Evolutionary conservation across 192 early-diverging fungal species (phyloP).

Genomic region (Coemansia sp.): DNA sequence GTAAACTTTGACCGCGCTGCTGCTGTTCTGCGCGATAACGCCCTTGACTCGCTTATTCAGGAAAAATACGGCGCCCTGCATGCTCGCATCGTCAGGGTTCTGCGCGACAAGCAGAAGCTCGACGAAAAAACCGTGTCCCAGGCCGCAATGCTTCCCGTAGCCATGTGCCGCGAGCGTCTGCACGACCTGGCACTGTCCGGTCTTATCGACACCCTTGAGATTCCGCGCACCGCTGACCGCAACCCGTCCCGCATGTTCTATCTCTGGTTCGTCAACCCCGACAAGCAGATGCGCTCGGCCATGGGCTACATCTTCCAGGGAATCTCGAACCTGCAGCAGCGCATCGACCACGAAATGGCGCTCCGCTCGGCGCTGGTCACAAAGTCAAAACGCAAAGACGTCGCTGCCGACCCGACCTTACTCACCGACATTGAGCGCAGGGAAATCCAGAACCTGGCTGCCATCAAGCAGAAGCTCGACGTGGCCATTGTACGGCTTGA

Average conservation of each 20-base stretch:
- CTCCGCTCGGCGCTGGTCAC: constrained; percentile 57
- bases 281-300: constrained; percentile 53
- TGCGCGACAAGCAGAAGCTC: constrained; percentile 72
- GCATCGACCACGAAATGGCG: constrained; percentile 53
- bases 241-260: constrained; percentile 73
- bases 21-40: constrained; percentile 54
- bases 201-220: constrained; percentile 60
- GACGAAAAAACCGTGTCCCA: constrained; percentile 71
- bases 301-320: constrained; percentile 58
- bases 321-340: constrained; percentile 59
- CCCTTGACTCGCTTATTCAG: constrained; percentile 59
- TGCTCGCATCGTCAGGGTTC: constrained; percentile 63
- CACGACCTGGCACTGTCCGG: constrained; percentile 57
- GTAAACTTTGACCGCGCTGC: constrained; percentile 62
- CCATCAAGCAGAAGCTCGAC: constrained; percentile 55
- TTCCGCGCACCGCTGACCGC: constrained; percentile 70
- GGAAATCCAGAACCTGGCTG: constrained; percentile 48
- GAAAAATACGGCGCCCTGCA: constrained; percentile 63
- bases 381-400: constrained; percentile 68
- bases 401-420: constrained; percentile 56
- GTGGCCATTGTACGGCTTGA: constrained; percentile 44
- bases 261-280: constrained; percentile 65
- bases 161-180: constrained; percentile 63
- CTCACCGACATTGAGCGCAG: constrained; percentile 56
- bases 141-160: constrained; percentile 66